phyloP scores from a whole-genome alignment of 78 protist species.

The Protostelium mycophagum region DNA sequence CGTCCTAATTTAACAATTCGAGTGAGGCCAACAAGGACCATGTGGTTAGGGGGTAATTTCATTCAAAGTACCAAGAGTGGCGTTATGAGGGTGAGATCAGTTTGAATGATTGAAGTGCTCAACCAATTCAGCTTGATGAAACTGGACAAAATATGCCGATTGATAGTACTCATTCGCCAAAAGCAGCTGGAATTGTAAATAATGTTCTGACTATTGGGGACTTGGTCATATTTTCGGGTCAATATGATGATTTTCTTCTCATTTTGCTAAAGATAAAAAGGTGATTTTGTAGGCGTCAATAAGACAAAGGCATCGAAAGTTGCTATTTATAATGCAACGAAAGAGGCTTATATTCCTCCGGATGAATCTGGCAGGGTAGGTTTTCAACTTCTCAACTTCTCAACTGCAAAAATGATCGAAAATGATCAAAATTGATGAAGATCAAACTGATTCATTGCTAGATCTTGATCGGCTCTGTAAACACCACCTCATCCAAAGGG shows the following conservation, averaged over 20 bases:
- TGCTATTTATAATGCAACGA: not conserved
- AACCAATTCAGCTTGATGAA: not conserved
- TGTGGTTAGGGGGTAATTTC: not conserved
- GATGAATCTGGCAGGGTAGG: not conserved
- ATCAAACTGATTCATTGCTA: too few species aligned
- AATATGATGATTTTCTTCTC: not conserved
- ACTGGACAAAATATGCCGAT: not conserved
- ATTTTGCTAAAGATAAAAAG: not conserved
- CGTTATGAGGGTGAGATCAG: not conserved
- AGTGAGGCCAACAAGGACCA: too few species aligned
- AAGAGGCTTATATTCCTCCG: not conserved
- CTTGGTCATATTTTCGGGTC: not conserved
- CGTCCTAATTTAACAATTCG: too few species aligned
- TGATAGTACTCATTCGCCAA: not conserved
- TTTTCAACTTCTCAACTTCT: not conserved
- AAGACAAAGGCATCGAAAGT: not conserved
- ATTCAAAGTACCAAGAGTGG: not conserved
- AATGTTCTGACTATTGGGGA: not conserved
- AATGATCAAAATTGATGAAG: not conserved
- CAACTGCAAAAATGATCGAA: not conserved
- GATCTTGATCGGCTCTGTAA: not conserved
- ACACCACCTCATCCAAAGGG: not conserved
- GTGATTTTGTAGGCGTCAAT: not conserved
- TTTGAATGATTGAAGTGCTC: not conserved
- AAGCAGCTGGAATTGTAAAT: not conserved